Evolutionary conservation across 306 rosid genomes (phyloP), one percentile per base, ranked within the genome.

Genomic region (Begonia loranthoides): DNA sequence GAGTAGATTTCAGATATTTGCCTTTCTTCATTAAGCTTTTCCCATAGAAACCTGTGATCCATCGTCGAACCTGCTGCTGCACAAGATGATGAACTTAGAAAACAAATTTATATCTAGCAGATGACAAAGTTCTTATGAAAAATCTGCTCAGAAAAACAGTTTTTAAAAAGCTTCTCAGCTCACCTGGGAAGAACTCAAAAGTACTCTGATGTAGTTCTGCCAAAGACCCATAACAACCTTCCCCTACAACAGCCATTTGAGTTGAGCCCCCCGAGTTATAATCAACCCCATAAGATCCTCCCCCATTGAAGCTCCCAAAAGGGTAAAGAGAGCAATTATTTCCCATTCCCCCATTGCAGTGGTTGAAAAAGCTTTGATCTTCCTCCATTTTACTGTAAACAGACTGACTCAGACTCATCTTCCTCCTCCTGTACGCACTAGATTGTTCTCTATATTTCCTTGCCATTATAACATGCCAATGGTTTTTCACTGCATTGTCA

Each of bases 401-500:
- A 59, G 94, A 64, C 63, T 86, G 94, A 17, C 54, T 73, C 3
- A 80, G 94, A 15, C 52, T 73, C 4, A 80, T 70, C 60, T 84
- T 92, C 67, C 99, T 85, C 60, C 95, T 80, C 52, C 93, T 66
- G 33, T 80, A 82, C 56, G 94, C 90, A 75, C 79, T 81, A 5
- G 96, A 92, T 46, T 92, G 96, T 54, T 86, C 94, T 68, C 94
- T 74, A 60, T 78, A 87, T 61, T 86, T 92, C 56, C 99, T 86
- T 0, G 96, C 99, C 99, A 92, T 92, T 15, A 87, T 81, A 54
- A 87, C 99, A 73, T 92, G 99, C 99, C 99, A 92, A 50, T 92
- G 99, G 55, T 92, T 92, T 81, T 92, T 92, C 10, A 92, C 96
- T 12, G 99, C 93, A 48, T 92, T 92, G 62, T 92, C 99, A 10